Percentiles rank a stretch among this genome's conserved stretches.
phyloP scores from a whole-genome alignment of 371 early-diverging fungal species.

The Mucor racemosus region DNA sequence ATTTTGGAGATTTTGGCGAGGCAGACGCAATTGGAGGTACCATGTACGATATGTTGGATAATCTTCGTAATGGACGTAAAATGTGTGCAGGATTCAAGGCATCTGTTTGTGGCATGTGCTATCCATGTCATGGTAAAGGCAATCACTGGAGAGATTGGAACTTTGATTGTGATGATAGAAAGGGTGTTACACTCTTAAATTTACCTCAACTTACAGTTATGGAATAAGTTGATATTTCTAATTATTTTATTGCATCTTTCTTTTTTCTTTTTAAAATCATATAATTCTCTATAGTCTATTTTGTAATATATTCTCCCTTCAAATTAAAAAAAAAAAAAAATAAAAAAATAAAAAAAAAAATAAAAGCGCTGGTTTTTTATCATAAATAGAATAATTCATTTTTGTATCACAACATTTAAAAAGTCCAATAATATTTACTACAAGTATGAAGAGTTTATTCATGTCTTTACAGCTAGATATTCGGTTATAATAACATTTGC shows the following conservation, averaged over 20 bases:
- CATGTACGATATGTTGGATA: constrained; percentile 61
- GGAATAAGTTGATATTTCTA: constrained; percentile 28
- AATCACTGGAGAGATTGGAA: constrained; percentile 66
- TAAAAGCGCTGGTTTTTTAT: neutral
- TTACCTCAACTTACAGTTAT: constrained; percentile 41
- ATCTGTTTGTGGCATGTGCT: constrained; percentile 59
- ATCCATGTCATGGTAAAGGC: constrained; percentile 60
- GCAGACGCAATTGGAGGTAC: constrained; percentile 59
- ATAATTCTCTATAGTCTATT: neutral
- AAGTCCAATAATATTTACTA: too few relatives aligned
- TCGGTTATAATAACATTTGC: too few relatives aligned
- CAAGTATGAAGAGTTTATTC: too few relatives aligned
- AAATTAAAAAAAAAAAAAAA: neutral
- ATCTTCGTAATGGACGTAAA: constrained; percentile 47
- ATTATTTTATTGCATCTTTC: neutral
- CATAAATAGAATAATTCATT: neutral
- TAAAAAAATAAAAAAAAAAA: too few relatives aligned
- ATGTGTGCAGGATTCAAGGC: constrained; percentile 51
- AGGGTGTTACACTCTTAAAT: constrained; percentile 56
- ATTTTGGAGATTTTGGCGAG: constrained; percentile 62
- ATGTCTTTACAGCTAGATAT: too few relatives aligned
- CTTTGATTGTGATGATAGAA: constrained; percentile 61
- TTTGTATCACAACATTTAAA: too few relatives aligned
- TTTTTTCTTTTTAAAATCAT: neutral
- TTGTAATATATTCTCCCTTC: neutral